Percentiles rank a stretch among this genome's conserved stretches.
Evolutionary conservation across 139 green algal species (phyloP).

Genomic region (Astrephomene gubernaculifera): DNA sequence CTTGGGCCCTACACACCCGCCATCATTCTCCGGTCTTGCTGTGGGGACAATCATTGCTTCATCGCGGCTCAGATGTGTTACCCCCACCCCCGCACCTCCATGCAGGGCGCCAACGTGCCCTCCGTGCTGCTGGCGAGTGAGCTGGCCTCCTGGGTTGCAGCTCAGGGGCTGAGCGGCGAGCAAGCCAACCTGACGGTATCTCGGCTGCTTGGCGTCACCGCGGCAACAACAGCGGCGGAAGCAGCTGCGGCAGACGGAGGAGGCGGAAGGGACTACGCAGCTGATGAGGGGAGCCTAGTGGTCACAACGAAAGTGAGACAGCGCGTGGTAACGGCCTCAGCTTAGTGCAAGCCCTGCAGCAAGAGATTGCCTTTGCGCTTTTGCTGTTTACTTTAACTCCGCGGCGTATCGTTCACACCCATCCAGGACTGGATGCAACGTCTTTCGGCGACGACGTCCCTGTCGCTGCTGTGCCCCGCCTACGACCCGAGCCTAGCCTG

Average conservation of each 20-base stretch:
- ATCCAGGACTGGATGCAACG: constrained; percentile 26
- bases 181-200: background rate
- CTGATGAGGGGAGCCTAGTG: too few relatives aligned
- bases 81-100: background rate
- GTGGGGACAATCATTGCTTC: too few relatives aligned
- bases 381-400: too few relatives aligned
- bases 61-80: too few relatives aligned
- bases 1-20: too few relatives aligned
- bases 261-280: too few relatives aligned
- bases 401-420: too few relatives aligned
- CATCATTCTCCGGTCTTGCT: too few relatives aligned
- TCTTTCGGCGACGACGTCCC: background rate
- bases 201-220: background rate
- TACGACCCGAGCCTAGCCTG: background rate
- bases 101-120: constrained; percentile 17
- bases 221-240: background rate
- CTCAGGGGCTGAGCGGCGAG: background rate
- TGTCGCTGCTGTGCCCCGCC: constrained; percentile 13
- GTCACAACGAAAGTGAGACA: too few relatives aligned
- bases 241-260: background rate
- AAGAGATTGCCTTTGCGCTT: too few relatives aligned
- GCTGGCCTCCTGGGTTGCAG: background rate
- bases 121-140: background rate
- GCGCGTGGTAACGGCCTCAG: too few relatives aligned
- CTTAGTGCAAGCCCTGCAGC: too few relatives aligned